phyloP scores from a whole-genome alignment of 2,329 filamentous ascomycete genomes.

The Fusarium sarcochroum region DNA sequence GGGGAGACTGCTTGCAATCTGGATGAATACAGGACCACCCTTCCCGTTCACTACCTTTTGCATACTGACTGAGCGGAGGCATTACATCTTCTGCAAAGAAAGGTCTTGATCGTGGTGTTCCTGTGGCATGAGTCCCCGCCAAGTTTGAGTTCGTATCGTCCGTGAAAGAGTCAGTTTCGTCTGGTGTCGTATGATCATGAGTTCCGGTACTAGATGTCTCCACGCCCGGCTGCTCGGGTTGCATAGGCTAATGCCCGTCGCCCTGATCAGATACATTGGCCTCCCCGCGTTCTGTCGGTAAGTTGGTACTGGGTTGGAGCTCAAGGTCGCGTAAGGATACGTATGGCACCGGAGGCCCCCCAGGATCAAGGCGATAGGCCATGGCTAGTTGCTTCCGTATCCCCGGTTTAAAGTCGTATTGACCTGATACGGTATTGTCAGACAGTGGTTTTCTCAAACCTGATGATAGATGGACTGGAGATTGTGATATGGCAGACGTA shows the following conservation, averaged over 20 bases:
- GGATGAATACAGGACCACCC: background rate
- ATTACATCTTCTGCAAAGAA: background rate
- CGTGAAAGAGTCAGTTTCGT: background rate
- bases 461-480: no score
- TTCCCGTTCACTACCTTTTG: background rate
- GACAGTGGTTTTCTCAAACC: no score
- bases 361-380: no score
- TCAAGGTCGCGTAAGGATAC: slow-evolving; percentile 3
- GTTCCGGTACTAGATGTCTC: background rate
- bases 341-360: background rate
- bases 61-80: background rate
- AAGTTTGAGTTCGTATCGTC: background rate
- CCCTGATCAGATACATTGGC: slow-evolving; percentile 1
- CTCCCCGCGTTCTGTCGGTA: background rate
- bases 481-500: no score
- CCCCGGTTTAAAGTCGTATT: background rate
- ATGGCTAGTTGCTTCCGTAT: background rate
- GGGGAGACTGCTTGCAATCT: background rate
- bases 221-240: background rate
- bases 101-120: background rate
- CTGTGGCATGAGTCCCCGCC: background rate
- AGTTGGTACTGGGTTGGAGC: background rate
- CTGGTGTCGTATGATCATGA: background rate
- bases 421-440: background rate
- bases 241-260: slow-evolving; percentile 9